These are phyloP conservation scores for Pogostemon cablin DNA, from an alignment of 257 asterid genomes.

Conservation along the genomic window DNA sequence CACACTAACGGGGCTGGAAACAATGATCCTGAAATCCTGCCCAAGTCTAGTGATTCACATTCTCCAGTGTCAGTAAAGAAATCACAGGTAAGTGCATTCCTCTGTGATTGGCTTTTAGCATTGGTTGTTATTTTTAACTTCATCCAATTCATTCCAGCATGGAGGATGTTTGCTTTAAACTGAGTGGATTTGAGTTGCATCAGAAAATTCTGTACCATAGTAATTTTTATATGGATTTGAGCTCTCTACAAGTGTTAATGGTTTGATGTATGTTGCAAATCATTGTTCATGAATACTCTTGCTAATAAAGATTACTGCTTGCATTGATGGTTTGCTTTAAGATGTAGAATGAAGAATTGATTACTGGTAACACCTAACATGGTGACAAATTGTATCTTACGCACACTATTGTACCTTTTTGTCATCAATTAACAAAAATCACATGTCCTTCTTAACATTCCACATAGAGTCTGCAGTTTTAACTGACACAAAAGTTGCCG, in stretches of 20 bases:
- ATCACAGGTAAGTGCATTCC: slow-evolving; percentile 40
- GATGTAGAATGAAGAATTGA: not conserved
- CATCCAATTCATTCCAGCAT: not conserved
- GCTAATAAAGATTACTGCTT: not conserved
- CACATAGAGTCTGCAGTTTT: slow-evolving; percentile 5
- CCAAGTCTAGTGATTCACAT: slow-evolving; percentile 41
- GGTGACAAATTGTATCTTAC: not conserved
- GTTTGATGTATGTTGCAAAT: slow-evolving; percentile 16
- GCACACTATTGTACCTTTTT: slow-evolving; percentile 9
- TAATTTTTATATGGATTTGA: slow-evolving; percentile 15
- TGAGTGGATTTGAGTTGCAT: not conserved
- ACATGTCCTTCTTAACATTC: not conserved
- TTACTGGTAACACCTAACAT: not conserved
- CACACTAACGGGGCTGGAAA: slow-evolving; percentile 45
- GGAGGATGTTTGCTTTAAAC: slow-evolving; percentile 13
- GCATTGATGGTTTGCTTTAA: not conserved
- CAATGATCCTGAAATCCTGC: slow-evolving; percentile 42
- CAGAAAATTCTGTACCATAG: slow-evolving; percentile 5
- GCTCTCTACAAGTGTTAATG: slow-evolving; percentile 9
- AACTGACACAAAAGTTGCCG: not conserved
- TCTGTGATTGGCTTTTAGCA: not conserved
- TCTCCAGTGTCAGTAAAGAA: slow-evolving; percentile 48
- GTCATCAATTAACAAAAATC: slow-evolving; percentile 2
- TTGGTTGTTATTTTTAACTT: not conserved
- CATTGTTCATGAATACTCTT: not conserved